Conservation (phyloP, 2,329 filamentous ascomycete genomes). For the Amesomyces nigricolor region DNA sequence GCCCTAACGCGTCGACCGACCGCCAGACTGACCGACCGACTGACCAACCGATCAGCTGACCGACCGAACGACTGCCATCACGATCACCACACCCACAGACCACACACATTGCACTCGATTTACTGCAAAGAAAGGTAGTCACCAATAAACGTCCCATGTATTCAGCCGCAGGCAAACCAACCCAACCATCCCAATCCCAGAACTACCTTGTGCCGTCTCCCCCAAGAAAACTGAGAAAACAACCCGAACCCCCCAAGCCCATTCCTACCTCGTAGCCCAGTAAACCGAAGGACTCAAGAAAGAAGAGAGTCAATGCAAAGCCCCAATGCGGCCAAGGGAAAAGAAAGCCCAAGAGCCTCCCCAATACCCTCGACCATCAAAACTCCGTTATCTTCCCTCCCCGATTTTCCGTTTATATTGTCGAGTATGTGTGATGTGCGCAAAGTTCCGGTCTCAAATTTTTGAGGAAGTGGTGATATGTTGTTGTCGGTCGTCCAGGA, state of each 20-base stretch:
- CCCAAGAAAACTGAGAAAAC: not conserved
- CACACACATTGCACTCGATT: not conserved
- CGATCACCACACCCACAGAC: not conserved
- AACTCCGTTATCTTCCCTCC: not conserved
- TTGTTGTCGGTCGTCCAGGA: not conserved
- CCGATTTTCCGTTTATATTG: not conserved
- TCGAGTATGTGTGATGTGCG: no score
- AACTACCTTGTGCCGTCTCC: not conserved
- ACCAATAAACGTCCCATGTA: constrained; percentile 1
- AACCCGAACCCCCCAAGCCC: not conserved
- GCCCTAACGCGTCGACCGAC: no score
- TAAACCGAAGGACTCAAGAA: not conserved
- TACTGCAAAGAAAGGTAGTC: not conserved
- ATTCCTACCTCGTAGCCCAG: not conserved
- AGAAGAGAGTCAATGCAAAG: not conserved
- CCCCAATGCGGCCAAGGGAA: constrained; percentile 4
- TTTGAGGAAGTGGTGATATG: not conserved
- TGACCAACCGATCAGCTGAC: no score
- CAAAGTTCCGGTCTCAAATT: not conserved
- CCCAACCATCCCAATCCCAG: not conserved
- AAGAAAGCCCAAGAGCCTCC: not conserved
- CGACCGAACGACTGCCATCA: no score
- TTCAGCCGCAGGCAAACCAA: not conserved
- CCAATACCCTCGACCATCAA: not conserved
- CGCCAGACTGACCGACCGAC: no score